These are phyloP conservation scores for Hylodesmum podocarpum DNA, from an alignment of 306 rosid species.

Conservation along the genomic window DNA sequence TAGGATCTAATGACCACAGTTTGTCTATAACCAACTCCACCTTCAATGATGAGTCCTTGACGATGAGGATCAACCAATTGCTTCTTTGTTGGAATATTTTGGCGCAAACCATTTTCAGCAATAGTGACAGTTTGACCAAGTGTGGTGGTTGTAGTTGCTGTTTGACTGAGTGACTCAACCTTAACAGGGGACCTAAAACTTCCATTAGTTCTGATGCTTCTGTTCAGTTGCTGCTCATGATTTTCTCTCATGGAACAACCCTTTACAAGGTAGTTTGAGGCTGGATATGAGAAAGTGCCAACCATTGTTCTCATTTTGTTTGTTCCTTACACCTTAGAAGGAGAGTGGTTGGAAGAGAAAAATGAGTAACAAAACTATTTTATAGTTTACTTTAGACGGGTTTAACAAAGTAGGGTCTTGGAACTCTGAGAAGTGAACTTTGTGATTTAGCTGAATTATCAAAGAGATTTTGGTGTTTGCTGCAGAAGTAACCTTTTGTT, in stretches of 20 bases:
- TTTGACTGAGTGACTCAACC: constrained; percentile 40
- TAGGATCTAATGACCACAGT: constrained; percentile 85
- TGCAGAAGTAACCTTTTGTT: constrained; percentile 16
- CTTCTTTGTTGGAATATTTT: constrained; percentile 83
- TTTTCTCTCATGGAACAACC: constrained; percentile 54
- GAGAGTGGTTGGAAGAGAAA: constrained; percentile 21
- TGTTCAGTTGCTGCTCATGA: constrained; percentile 44
- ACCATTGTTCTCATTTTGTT: constrained; percentile 20
- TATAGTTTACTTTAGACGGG: constrained; percentile 32
- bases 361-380: neutral
- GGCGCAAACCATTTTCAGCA: constrained; percentile 53
- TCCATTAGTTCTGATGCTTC: constrained; percentile 54
- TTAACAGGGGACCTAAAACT: constrained; percentile 29
- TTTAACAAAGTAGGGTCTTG: constrained; percentile 11
- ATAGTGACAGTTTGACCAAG: constrained; percentile 28
- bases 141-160: constrained; percentile 20
- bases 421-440: constrained; percentile 27
- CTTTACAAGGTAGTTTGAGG: constrained; percentile 29
- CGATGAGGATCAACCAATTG: constrained; percentile 70
- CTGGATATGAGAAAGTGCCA: constrained; percentile 35
- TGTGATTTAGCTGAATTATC: constrained; percentile 36
- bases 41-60: constrained; percentile 72
- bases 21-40: constrained; percentile 83
- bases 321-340: neutral
- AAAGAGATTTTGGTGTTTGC: constrained; percentile 41